A percentile compares a stretch with the other conserved stretches of the same genome.
Evolutionary conservation across 768 basidiomycete species (phyloP).

Genomic region (Leucocoprinus birnbaumii): DNA sequence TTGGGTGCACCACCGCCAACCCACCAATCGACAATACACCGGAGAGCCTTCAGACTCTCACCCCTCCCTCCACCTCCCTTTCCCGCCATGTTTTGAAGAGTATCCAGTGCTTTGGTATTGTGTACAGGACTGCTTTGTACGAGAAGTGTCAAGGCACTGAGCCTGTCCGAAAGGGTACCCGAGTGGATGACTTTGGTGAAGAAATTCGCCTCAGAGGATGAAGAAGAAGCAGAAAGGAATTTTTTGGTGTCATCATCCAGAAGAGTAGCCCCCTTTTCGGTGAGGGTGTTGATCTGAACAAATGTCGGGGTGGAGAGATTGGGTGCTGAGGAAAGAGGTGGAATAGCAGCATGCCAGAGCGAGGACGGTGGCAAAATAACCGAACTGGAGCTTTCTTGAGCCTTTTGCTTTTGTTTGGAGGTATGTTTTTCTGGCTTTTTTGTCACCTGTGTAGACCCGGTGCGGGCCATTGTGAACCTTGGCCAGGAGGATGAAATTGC

Average conservation of each 20-base stretch:
- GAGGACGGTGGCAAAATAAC: slow-evolving; percentile 37
- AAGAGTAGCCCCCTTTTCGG: slow-evolving; percentile 44
- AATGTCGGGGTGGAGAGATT: slow-evolving; percentile 33
- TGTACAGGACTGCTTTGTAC: slow-evolving; percentile 88
- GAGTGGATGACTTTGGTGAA: slow-evolving; percentile 80
- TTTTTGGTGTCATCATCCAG: slow-evolving; percentile 40
- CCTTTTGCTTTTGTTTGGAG: not conserved
- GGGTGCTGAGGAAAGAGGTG: slow-evolving; percentile 32
- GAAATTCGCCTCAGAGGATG: slow-evolving; percentile 77
- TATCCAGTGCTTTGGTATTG: slow-evolving; percentile 77
- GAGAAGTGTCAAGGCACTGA: slow-evolving; percentile 86
- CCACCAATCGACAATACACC: slow-evolving; percentile 98
- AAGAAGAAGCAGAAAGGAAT: slow-evolving; percentile 47
- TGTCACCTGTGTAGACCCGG: not conserved
- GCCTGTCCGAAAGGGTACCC: slow-evolving; percentile 89
- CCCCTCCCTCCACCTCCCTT: slow-evolving; percentile 89
- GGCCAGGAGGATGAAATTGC: not conserved
- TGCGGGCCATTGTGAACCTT: slow-evolving; percentile 5
- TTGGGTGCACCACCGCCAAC: slow-evolving; percentile 87
- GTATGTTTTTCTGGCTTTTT: not conserved
- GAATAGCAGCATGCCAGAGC: slow-evolving; percentile 54
- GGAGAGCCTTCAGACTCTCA: slow-evolving; percentile 84
- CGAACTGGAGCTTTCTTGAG: not conserved
- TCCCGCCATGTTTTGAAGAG: slow-evolving; percentile 71
- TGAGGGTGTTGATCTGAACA: slow-evolving; percentile 41